Evolutionary conservation across 805 yeast genomes (phyloP).

Genomic region (Yarrowia sp.): DNA sequence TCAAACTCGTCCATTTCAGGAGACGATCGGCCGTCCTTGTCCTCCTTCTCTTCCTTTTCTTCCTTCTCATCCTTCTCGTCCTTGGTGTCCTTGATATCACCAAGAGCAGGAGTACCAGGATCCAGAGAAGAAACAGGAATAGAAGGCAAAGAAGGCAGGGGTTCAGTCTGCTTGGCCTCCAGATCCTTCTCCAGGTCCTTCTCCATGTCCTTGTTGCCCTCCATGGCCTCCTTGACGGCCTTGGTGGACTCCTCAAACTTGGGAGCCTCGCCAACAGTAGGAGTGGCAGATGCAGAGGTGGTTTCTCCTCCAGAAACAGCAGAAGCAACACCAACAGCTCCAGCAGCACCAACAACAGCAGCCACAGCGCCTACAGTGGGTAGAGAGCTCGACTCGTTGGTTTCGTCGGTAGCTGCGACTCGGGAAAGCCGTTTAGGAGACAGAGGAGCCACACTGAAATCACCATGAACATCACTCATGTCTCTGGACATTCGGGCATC

Average conservation of each 20-base stretch:
- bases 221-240: conserved; percentile 10
- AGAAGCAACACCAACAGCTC: conserved; percentile 7
- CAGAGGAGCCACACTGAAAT: conserved; percentile 3
- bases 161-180: conserved; percentile 5
- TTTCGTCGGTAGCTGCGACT: not conserved
- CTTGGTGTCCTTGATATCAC: too few species aligned
- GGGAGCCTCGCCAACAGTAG: not conserved
- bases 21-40: not conserved
- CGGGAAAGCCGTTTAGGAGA: conserved; percentile 17
- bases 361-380: not conserved
- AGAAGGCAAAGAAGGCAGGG: conserved; percentile 8
- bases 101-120: not conserved
- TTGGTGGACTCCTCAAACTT: not conserved
- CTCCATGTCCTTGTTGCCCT: not conserved
- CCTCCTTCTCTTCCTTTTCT: not conserved
- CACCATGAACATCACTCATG: conserved; percentile 3
- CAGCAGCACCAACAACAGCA: conserved; percentile 10
- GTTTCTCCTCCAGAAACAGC: not conserved
- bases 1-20: conserved; percentile 27
- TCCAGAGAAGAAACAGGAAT: conserved; percentile 4
- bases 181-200: not conserved
- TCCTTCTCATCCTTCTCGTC: not conserved
- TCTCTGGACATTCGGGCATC: conserved; percentile 20
- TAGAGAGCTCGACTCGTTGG: not conserved
- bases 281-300: conserved; percentile 5